phyloP scores from a whole-genome alignment of 176 grass and related monocot species.

The Guadua angustifolia region DNA sequence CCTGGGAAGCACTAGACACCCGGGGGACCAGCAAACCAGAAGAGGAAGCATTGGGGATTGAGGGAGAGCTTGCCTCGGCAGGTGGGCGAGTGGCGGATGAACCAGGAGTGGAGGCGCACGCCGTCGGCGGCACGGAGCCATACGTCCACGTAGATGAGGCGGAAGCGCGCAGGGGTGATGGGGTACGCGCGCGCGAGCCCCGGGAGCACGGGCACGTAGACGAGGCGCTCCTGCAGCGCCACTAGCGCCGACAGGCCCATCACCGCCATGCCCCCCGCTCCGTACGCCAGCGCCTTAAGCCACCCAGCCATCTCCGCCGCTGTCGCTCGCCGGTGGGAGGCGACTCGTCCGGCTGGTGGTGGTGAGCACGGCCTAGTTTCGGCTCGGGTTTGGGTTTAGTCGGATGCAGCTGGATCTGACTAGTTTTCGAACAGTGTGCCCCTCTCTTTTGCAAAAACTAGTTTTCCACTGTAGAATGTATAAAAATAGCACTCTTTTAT shows the following conservation, averaged over 20 bases:
- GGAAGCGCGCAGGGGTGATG: slow-evolving; percentile 68
- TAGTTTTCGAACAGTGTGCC: too few species aligned
- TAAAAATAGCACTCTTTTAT: too few species aligned
- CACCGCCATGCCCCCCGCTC: slow-evolving; percentile 75
- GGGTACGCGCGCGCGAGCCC: slow-evolving; percentile 81
- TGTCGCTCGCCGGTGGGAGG: slow-evolving; percentile 36
- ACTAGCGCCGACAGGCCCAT: slow-evolving; percentile 81
- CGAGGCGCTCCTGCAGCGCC: slow-evolving; percentile 93
- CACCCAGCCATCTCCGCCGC: slow-evolving; percentile 54
- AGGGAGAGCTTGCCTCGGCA: slow-evolving; percentile 52
- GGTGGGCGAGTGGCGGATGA: slow-evolving; percentile 74
- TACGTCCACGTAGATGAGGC: slow-evolving; percentile 82
- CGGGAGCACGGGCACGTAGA: slow-evolving; percentile 94
- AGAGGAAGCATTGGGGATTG: background rate
- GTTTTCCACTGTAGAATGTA: too few species aligned
- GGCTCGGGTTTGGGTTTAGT: too few species aligned
- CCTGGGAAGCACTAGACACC: background rate
- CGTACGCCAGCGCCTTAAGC: slow-evolving; percentile 77
- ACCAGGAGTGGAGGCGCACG: slow-evolving; percentile 96
- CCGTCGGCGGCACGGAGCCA: slow-evolving; percentile 80
- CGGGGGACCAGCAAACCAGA: too few species aligned
- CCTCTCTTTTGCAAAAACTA: too few species aligned
- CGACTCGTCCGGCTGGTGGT: slow-evolving; percentile 42
- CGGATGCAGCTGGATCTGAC: too few species aligned
- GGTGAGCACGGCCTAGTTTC: background rate